Evolutionary conservation across 805 yeast genomes (phyloP).

Genomic region (Isabelozyma pseudorhagii): DNA sequence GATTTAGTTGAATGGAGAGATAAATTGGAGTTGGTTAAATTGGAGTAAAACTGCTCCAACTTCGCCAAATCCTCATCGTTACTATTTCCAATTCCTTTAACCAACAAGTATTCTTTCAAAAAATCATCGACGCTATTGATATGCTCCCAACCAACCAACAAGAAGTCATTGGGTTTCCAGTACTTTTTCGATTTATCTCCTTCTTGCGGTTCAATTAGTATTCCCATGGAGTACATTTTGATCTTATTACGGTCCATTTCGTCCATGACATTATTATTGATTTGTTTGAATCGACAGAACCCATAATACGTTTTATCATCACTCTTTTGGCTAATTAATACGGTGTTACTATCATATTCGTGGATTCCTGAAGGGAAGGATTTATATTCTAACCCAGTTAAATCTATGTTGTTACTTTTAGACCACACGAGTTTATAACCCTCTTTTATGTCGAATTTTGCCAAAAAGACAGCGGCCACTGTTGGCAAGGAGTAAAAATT

Average conservation of each 20-base stretch:
- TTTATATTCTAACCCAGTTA: slow-evolving; percentile 36
- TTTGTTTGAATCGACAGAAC: slow-evolving; percentile 28
- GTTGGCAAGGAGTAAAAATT: slow-evolving; percentile 17
- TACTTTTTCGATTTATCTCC: slow-evolving; percentile 2
- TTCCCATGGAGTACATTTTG: slow-evolving; percentile 39
- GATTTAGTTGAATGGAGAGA: slow-evolving; percentile 6
- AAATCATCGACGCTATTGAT: slow-evolving; percentile 22
- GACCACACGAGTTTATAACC: slow-evolving; percentile 41
- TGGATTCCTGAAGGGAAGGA: slow-evolving; percentile 41
- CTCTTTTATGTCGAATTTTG: slow-evolving; percentile 29
- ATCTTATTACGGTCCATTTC: slow-evolving; percentile 21
- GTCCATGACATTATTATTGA: neutral
- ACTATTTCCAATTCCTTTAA: neutral
- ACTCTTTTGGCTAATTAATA: slow-evolving; percentile 26
- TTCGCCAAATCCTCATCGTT: slow-evolving; percentile 11
- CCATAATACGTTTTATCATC: slow-evolving; percentile 30
- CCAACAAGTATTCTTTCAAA: slow-evolving; percentile 16
- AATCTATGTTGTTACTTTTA: slow-evolving; percentile 14
- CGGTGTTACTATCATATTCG: slow-evolving; percentile 25
- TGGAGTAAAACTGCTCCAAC: slow-evolving; percentile 12
- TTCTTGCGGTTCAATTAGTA: slow-evolving; percentile 27
- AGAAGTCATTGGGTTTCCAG: slow-evolving; percentile 37
- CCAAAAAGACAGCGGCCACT: slow-evolving; percentile 30
- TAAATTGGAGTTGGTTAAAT: slow-evolving; percentile 7
- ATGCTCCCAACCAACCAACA: slow-evolving; percentile 38